These are phyloP conservation scores for Sarocladium oryzae DNA, from an alignment of 2,329 filamentous ascomycete genomes.

Conservation along the genomic window DNA sequence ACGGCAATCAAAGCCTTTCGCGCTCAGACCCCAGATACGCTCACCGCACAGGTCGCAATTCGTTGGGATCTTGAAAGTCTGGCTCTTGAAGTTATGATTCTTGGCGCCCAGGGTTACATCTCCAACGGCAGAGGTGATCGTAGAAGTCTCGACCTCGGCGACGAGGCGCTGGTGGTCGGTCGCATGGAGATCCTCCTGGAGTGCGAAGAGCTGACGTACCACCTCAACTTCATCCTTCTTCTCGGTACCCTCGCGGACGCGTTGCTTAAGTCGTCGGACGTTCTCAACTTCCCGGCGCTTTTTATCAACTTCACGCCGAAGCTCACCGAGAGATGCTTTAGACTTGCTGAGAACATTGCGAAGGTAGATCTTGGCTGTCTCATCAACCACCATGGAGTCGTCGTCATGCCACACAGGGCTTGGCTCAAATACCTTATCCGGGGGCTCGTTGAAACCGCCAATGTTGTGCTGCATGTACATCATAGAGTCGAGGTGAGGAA, in stretches of 20 bases:
- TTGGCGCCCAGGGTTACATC: slow-evolving; percentile 88
- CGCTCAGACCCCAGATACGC: slow-evolving; percentile 92
- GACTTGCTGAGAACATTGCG: slow-evolving; percentile 89
- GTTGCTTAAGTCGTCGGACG: slow-evolving; percentile 65
- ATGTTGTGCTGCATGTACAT: slow-evolving; percentile 97
- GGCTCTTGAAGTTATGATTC: slow-evolving; percentile 97
- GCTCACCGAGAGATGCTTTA: slow-evolving; percentile 73
- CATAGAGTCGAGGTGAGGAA: slow-evolving; percentile 85
- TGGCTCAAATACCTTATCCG: slow-evolving; percentile 81
- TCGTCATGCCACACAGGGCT: slow-evolving; percentile 98
- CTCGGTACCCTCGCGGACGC: slow-evolving; percentile 75
- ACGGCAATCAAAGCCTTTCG: slow-evolving; percentile 92
- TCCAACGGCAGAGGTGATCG: slow-evolving; percentile 84
- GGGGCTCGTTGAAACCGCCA: slow-evolving; percentile 72
- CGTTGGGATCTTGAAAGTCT: slow-evolving; percentile 98
- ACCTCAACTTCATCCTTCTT: slow-evolving; percentile 84
- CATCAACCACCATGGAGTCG: slow-evolving; percentile 76
- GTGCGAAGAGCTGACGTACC: slow-evolving; percentile 72
- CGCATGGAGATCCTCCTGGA: slow-evolving; percentile 81
- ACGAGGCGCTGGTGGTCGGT: slow-evolving; percentile 78
- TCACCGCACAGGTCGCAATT: slow-evolving; percentile 97
- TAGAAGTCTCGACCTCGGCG: slow-evolving; percentile 87
- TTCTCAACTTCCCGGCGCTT: slow-evolving; percentile 80
- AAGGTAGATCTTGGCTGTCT: slow-evolving; percentile 80
- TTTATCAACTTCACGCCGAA: slow-evolving; percentile 77